Evolutionary conservation across 768 basidiomycete genomes (phyloP).

Genomic region (Tylopilus sp.): DNA sequence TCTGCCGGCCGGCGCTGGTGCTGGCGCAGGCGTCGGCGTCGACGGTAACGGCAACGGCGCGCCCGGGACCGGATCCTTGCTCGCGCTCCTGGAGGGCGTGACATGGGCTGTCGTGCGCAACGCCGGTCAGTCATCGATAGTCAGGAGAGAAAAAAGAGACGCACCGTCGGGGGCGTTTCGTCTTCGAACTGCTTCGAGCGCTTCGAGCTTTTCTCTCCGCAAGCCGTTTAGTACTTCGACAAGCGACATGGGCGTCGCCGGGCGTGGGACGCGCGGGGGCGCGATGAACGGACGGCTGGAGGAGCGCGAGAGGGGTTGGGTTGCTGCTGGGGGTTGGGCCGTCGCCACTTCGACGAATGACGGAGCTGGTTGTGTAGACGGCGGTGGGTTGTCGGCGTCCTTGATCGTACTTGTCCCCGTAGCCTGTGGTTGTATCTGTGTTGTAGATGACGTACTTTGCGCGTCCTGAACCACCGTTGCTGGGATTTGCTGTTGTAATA

Average conservation of each 20-base stretch:
- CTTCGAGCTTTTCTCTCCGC: constrained; percentile 8
- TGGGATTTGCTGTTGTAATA: no score
- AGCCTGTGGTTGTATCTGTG: not conserved
- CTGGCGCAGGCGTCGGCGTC: not conserved
- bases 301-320: not conserved
- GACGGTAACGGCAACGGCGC: not conserved
- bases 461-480: no score
- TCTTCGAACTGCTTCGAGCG: not conserved
- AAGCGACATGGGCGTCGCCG: constrained; percentile 14
- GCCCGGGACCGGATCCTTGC: not conserved
- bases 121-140: no score
- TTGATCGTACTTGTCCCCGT: not conserved
- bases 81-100: not conserved
- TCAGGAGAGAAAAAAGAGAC: no score
- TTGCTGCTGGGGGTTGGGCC: not conserved
- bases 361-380: not conserved
- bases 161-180: not conserved
- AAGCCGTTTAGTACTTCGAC: constrained; percentile 22
- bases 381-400: no score
- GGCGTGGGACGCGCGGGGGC: constrained; percentile 22
- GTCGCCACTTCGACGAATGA: not conserved
- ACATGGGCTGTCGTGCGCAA: constrained; percentile 4
- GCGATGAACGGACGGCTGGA: constrained; percentile 15
- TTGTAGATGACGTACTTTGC: not conserved
- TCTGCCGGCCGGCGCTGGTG: not conserved